Percentiles rank a stretch among this genome's conserved stretches.
Evolutionary conservation across 352 stramenopile genomes (phyloP).

Genomic region (Salisapilia sapeloensis): DNA sequence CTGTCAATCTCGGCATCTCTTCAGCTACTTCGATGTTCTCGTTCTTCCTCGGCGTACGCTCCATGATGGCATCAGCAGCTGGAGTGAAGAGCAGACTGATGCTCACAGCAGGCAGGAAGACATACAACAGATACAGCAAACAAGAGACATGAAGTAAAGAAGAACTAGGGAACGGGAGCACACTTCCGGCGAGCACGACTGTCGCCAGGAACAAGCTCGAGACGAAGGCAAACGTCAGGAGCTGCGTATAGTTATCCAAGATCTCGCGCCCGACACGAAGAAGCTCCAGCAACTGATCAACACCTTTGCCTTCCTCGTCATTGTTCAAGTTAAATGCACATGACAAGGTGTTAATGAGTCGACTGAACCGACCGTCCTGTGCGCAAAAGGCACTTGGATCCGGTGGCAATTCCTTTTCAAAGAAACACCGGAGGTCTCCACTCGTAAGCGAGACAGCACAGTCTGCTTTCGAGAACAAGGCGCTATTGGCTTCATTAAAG

Average conservation of each 20-base stretch:
- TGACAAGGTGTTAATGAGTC: slow-evolving; percentile 67
- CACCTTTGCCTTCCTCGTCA: slow-evolving; percentile 4
- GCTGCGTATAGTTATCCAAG: slow-evolving; percentile 74
- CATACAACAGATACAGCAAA: slow-evolving; percentile 74
- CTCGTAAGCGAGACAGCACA: slow-evolving; percentile 50
- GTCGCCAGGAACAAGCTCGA: slow-evolving; percentile 69
- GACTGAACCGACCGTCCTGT: slow-evolving; percentile 65
- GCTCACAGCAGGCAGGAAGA: slow-evolving; percentile 55
- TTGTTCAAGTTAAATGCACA: slow-evolving; percentile 57
- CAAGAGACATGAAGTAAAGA: slow-evolving; percentile 55
- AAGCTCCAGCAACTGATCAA: slow-evolving; percentile 20
- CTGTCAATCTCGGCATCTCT: slow-evolving; percentile 29
- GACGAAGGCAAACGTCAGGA: slow-evolving; percentile 74
- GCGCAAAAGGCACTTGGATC: slow-evolving; percentile 49
- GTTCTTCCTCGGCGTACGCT: slow-evolving; percentile 74
- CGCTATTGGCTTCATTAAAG: slow-evolving; percentile 54
- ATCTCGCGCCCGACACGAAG: slow-evolving; percentile 58
- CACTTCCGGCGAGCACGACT: slow-evolving; percentile 43
- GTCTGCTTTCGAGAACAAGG: slow-evolving; percentile 61
- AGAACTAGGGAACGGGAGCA: slow-evolving; percentile 58
- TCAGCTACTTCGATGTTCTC: slow-evolving; percentile 41
- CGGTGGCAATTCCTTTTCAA: slow-evolving; percentile 44
- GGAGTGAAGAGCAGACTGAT: slow-evolving; percentile 61
- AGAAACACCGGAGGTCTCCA: slow-evolving; percentile 38
- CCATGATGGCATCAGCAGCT: slow-evolving; percentile 62